Evolutionary conservation across 805 yeast species (phyloP), one percentile per base, ranked within the genome.

Genomic region (Priceomyces melissophilus): DNA sequence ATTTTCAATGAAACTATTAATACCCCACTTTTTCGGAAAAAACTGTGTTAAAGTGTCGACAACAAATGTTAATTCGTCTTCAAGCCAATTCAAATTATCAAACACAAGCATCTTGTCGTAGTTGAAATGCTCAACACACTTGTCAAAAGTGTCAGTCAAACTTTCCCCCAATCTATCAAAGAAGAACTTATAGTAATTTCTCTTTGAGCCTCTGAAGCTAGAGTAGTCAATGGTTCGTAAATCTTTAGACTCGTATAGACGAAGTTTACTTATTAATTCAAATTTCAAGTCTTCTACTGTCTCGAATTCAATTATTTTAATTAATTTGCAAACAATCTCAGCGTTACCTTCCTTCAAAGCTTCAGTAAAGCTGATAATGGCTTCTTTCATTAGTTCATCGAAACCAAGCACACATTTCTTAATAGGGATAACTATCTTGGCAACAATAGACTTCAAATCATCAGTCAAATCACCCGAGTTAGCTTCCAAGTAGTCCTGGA

Each of bases 241-340:
- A 30, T 50, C 46, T 4, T 43, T 26, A 3, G 38, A 42, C 13
- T 52, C 51, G 3, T 47, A 32, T 23, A 68, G 50, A 17, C 57
- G 53, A 42, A 65, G 54, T 37, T 60, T 61, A 39, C 51, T 41
- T 44, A 40, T 73, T 65, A 63, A 54, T 33, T 39, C 45, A 37
- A 47, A 52, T 50, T 82, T 80, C 45, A 81, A 60, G 54, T 93
- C 99, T 54, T 87, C 88, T 23, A 75, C 69, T 48, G 84, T 87
- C 60, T 93, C 99, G 47, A 68, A 73, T 47, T 89, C 95, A 32
- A 93, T 71, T 12, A 93, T 77, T 48, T 87, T 85, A 32, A 88
- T 81, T 35, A 85, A 58, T 39, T 90, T 79, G 29, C 82, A 81
- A 1, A 87, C 80, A 47, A 89, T 67, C 26, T 83, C 79, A 26